These are phyloP conservation scores for Diphasiastrum complanatum DNA, from an alignment of 83 land plant genomes.

Conservation along the genomic window DNA sequence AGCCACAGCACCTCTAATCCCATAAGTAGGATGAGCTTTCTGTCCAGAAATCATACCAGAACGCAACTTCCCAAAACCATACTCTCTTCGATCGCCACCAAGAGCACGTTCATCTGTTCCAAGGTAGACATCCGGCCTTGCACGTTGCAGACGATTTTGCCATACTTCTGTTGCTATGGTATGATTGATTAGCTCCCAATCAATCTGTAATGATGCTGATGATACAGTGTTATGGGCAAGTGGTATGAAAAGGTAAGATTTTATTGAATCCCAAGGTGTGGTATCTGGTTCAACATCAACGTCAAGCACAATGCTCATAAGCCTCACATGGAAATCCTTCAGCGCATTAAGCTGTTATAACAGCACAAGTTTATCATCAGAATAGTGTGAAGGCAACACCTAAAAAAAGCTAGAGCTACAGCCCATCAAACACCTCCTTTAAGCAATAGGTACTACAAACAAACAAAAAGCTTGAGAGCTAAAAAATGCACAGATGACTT, in stretches of 20 bases:
- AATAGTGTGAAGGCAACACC: too few species aligned
- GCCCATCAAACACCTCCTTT: too few species aligned
- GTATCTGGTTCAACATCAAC: conserved; percentile 94
- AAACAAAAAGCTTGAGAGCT: background rate
- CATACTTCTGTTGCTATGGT: conserved; percentile 58
- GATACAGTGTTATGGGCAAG: conserved; percentile 22
- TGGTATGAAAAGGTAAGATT: conserved; percentile 93
- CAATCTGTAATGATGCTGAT: conserved; percentile 50
- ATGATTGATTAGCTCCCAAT: conserved; percentile 59
- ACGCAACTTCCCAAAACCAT: conserved; percentile 93
- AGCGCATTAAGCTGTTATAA: conserved; percentile 58
- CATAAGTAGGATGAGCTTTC: conserved; percentile 92
- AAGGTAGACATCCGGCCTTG: conserved; percentile 96
- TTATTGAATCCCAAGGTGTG: conserved; percentile 98
- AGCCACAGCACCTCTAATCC: conserved; percentile 96
- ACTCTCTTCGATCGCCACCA: conserved; percentile 99
- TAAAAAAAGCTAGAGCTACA: too few species aligned
- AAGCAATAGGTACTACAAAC: too few species aligned
- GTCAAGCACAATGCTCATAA: conserved; percentile 98
- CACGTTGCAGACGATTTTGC: conserved; percentile 91
- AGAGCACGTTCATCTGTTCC: conserved; percentile 96
- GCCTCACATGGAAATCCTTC: conserved; percentile 93
- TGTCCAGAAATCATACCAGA: conserved; percentile 75
- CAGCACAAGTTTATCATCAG: too few species aligned
- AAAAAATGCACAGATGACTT: background rate